These are phyloP conservation scores for Blastobotrys niveus DNA, from an alignment of 1,139 yeast genomes.

Conservation along the genomic window DNA sequence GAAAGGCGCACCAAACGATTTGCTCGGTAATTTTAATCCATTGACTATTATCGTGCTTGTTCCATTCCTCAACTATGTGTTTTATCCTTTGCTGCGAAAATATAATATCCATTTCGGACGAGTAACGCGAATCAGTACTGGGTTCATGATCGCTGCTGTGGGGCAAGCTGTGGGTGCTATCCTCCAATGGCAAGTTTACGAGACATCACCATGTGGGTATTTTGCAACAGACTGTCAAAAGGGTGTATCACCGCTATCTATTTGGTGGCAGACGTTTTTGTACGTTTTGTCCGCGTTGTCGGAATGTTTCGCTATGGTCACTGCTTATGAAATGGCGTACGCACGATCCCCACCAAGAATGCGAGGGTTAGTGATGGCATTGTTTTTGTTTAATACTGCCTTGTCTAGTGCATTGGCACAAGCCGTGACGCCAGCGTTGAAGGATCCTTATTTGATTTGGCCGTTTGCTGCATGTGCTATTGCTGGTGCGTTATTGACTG, in stretches of 20 bases:
- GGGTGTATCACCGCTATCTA: conserved; percentile 28
- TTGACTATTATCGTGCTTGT: conserved; percentile 56
- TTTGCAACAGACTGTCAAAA: conserved; percentile 49
- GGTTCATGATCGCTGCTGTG: conserved; percentile 64
- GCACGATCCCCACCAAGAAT: conserved; percentile 61
- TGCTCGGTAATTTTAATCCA: conserved; percentile 59
- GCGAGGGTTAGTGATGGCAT: conserved; percentile 62
- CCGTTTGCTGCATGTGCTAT: conserved; percentile 57
- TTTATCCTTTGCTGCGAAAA: conserved; percentile 53
- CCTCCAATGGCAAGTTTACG: conserved; percentile 67
- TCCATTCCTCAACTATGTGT: conserved; percentile 49
- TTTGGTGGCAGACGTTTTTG: not conserved
- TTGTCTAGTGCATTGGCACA: conserved; percentile 68
- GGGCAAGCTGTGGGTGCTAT: conserved; percentile 80
- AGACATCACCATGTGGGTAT: conserved; percentile 72
- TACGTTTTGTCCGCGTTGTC: conserved; percentile 51
- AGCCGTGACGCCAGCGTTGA: conserved; percentile 60
- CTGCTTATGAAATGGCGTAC: conserved; percentile 65
- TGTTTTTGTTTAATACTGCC: conserved; percentile 58
- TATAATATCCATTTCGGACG: conserved; percentile 43
- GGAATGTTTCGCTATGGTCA: conserved; percentile 60
- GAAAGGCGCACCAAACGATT: conserved; percentile 62
- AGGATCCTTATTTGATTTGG: conserved; percentile 66
- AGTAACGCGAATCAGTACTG: conserved; percentile 65
- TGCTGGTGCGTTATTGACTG: conserved; percentile 55